Evolutionary conservation across 352 stramenopile genomes (phyloP), one percentile per base, ranked within the genome.

Genomic region (Bremia lactucae): DNA sequence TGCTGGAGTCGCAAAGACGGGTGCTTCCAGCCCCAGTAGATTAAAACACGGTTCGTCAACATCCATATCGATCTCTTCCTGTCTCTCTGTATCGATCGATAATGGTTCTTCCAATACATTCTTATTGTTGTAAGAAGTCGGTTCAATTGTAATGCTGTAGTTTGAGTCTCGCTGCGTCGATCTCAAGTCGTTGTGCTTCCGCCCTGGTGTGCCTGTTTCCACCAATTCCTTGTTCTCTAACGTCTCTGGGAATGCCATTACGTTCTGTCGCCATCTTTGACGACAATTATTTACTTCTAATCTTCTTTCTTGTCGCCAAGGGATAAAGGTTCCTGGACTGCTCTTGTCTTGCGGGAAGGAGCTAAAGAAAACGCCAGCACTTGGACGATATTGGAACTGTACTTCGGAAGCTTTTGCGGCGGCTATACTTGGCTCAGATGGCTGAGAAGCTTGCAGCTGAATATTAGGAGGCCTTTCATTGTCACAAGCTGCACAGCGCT

Each of bases 401-500:
- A 29, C 35, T 28, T 39, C 29, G 21, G 47, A 36, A 16, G 13
- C 18, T 46, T 35, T 49, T 29, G 38, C 18, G 7, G 10, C 9
- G 20, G 15, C 16, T 49, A 33, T 33, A 52, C 24, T 28, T 1
- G 35, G 5, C 21, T 42, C 31, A 47, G 33, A 1, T 14, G 14
- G 2, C 29, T 46, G 26, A 49, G 24, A 47, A 1, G 51, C 41
- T 31, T 10, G 35, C 0, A 31, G 19, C 19, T 42, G 8, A 0
- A 58, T 20, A 0, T 4, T 14, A 36, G 36, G 41, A 23, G 62
- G 62, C 0, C 73, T 58, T 10, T 38, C 46, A 47, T 72, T 70
- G 33, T 81, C 63, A 24, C 73, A 86, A 35, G 70, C 73, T 6
- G 49, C 59, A 37, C 73, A 86, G 10, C 55, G 58, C 10, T 58